A percentile compares a stretch with the other conserved stretches of the same genome.
Conservation (phyloP, 352 stramenopile species). For the Phytophthora fragariae region DNA sequence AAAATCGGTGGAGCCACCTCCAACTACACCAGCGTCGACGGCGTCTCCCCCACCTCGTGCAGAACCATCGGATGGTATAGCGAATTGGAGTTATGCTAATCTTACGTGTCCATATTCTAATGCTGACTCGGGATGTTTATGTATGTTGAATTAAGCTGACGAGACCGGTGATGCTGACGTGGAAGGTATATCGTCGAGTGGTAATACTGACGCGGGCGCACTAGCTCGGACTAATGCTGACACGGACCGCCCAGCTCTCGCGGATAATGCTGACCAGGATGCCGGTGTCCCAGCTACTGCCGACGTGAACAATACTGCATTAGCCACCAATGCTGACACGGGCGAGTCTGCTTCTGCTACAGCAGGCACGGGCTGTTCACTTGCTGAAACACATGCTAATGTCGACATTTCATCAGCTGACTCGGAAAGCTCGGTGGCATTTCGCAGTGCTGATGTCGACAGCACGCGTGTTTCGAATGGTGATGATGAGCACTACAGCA, state of each 20-base stretch:
- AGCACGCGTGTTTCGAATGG: not conserved
- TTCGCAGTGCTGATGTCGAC: not conserved
- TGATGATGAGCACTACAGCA: not conserved
- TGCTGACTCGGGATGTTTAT: constrained; percentile 1
- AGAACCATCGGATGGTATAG: constrained; percentile 1
- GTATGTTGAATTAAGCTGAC: not conserved
- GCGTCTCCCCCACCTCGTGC: no score
- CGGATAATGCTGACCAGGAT: not conserved
- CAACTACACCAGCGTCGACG: not conserved
- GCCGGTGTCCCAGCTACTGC: not conserved
- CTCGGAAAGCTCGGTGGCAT: no score
- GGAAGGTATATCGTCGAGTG: no score
- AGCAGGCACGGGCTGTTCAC: not conserved
- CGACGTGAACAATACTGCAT: not conserved
- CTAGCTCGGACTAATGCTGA: no score
- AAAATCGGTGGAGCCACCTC: not conserved
- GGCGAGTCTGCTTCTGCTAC: not conserved
- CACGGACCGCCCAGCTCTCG: no score
- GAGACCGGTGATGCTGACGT: constrained; percentile 1
- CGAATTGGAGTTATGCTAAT: not conserved
- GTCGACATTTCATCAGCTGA: no score
- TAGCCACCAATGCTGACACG: not conserved
- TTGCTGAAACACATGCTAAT: no score
- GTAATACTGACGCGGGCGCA: no score
- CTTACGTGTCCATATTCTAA: not conserved